Base-by-base conservation (phyloP, 768 basidiomycete genomes). In the Lactifluus volemus region DNA sequence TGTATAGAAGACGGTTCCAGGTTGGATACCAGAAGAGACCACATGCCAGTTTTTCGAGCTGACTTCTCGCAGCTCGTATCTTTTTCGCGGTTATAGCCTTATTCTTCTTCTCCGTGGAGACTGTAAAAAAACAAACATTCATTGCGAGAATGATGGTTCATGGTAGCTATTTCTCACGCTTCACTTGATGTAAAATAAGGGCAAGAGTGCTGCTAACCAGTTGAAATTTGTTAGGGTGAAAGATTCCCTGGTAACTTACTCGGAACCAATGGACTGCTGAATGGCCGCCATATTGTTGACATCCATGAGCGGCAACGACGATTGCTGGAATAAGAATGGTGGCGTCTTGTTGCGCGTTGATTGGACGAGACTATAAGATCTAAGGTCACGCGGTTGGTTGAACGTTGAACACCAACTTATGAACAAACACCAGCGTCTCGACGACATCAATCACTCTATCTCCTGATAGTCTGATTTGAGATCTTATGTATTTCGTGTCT, bases 21-120 rank as follows among this genome's bases (percentile, higher is more conserved):
- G 9, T 21, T 36, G 19, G 29, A 38, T 25, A 51, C 4, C 49
- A 38, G 29, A 61, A 32, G 25, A 49, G 17, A 49, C 5, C 11
- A 51, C 41, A 38, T 53, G 42, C 61, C 47, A 53, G 25, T 32
- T 58, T 63, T 49, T 52, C 62, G 48, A 55, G 39, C 38, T 67
- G 52, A 29, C 49, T 34, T 63, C 49, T 29, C n/a, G 30, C 54
- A 21, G 50, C 51, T 15, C 50, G 65, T 17, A 56, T 53, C 9
- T 38, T 41, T 55, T 51, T 66, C 6, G 44, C 49, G 29, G 39
- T 30, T 30, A 49, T 50, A 6, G 6, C 32, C 12, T 63, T 61
- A 29, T 42, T 47, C 47, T 53, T 58, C 19, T 53, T 63, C 38
- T 57, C 44, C 21, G 41, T 21, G 15, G 55, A 58, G 5, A 45